Base-by-base conservation (phyloP, 345 rosid genomes). In the Euphorbia pulcherrima region DNA sequence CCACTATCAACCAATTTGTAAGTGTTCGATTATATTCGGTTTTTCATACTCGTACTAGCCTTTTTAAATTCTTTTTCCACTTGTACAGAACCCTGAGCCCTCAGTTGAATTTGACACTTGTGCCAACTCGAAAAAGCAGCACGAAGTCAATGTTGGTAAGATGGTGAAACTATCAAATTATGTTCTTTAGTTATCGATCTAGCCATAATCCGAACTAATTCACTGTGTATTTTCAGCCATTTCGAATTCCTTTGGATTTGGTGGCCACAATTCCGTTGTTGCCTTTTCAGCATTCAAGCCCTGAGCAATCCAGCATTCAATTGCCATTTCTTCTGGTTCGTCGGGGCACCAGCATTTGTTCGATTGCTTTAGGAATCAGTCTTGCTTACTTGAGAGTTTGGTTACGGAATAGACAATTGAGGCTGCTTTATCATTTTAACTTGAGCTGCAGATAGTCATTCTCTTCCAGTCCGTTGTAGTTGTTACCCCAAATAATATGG, bases 181-280 rank as follows among this genome's bases (percentile, higher is more conserved):
- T 24, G 23, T 28, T 20, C 29, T 40, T 21, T 56, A 61, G 14
- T 37, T 65, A 60, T 50, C 71, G 26, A 17, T 44, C 64, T 61
- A 20, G 10, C n/a, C 29, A 28, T 18, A 60, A 60, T 59, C 72
- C 4, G 26, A 29, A 50, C 21, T 23, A 10, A 23, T 69, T 53
- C 0, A 21, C 14, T 63, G 16, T 69, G 13, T 65, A 60, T 75
- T 67, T 82, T 65, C 88, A 95, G 98, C 87, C 65, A 95, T 95
- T 66, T 92, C 98, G 50, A 92, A 95, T 79, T 95, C 99, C 1
- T 95, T 92, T 0, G 98, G 99, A 40, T 95, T 95, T 5, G 97
- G 98, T 62, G 99, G 99, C 79, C 99, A 95, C 81, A 95, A 95
- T 88, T 90, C 99, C 0, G 99, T 94, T 0, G 99, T 89, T 30